phyloP scores from a whole-genome alignment of 768 basidiomycete species.

The Rossbeevera mucosa region DNA sequence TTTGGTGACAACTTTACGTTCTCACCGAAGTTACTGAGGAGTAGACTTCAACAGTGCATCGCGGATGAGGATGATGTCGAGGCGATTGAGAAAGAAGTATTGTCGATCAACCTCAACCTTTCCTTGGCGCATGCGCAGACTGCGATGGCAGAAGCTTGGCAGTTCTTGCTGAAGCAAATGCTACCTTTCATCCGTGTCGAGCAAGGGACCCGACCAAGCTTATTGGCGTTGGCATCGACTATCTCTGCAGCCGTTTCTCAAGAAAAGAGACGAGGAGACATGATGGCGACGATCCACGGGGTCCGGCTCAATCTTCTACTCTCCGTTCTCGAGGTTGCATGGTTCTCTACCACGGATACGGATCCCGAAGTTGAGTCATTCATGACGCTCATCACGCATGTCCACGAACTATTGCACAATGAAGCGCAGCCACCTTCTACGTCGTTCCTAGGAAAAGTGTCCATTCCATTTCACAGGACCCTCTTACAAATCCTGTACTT shows the following conservation, averaged over 20 bases:
- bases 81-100: slow-evolving; percentile 52
- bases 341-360: slow-evolving; percentile 61
- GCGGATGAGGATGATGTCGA: slow-evolving; percentile 38
- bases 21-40: slow-evolving; percentile 52
- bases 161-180: slow-evolving; percentile 59
- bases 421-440: slow-evolving; percentile 68
- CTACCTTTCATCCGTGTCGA: slow-evolving; percentile 64
- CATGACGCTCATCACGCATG: slow-evolving; percentile 53
- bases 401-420: slow-evolving; percentile 64
- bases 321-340: slow-evolving; percentile 72
- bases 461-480: slow-evolving; percentile 71
- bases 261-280: slow-evolving; percentile 73
- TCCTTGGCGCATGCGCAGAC: slow-evolving; percentile 80
- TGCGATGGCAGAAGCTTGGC: slow-evolving; percentile 74
- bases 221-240: slow-evolving; percentile 55
- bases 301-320: slow-evolving; percentile 71
- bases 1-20: slow-evolving; percentile 82
- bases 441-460: slow-evolving; percentile 63
- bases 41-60: slow-evolving; percentile 47
- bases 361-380: slow-evolving; percentile 55
- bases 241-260: slow-evolving; percentile 62
- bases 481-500: slow-evolving; percentile 81
- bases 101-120: slow-evolving; percentile 81
- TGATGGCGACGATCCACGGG: slow-evolving; percentile 79
- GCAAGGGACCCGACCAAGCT: slow-evolving; percentile 45